Evolutionary conservation across 1,284 basidiomycete genomes (phyloP).

Genomic region (Salmacisia buchloeana): DNA sequence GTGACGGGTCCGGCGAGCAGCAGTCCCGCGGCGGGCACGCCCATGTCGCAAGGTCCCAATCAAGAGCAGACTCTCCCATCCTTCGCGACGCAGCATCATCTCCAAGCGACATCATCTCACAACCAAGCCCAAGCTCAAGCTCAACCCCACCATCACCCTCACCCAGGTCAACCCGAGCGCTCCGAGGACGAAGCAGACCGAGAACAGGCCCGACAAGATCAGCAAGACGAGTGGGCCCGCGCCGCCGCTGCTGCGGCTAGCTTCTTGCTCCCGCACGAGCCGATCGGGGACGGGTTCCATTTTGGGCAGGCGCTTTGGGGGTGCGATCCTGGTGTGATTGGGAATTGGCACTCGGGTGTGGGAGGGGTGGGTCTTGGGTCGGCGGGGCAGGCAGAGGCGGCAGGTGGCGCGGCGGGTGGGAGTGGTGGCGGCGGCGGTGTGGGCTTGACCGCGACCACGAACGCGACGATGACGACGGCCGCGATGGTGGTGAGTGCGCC

Average conservation of each 20-base stretch:
- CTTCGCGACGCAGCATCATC: background rate
- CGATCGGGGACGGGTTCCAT: slow-evolving; percentile 1
- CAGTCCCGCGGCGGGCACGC: background rate
- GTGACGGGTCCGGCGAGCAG: background rate
- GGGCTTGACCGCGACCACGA: too few relatives aligned
- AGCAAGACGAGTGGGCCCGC: slow-evolving; percentile 1
- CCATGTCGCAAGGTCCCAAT: background rate
- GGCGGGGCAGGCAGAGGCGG: too few relatives aligned
- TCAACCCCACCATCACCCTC: too few relatives aligned
- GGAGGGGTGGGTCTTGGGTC: too few relatives aligned
- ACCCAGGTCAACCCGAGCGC: too few relatives aligned
- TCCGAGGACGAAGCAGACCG: background rate
- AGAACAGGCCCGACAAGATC: background rate
- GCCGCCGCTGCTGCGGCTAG: too few relatives aligned
- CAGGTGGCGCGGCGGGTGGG: too few relatives aligned
- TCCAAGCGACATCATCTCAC: too few relatives aligned
- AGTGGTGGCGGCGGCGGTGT: too few relatives aligned
- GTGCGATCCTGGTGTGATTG: background rate
- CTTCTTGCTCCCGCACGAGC: background rate
- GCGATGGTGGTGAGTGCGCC: too few relatives aligned
- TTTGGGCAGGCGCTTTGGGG: slow-evolving; percentile 7
- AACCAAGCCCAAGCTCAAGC: too few relatives aligned
- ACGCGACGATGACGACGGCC: too few relatives aligned
- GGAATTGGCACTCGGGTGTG: background rate
- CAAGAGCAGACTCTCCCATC: background rate